Conservation (phyloP, 1,284 basidiomycete genomes). For the Trichosporon coremiiforme region DNA sequence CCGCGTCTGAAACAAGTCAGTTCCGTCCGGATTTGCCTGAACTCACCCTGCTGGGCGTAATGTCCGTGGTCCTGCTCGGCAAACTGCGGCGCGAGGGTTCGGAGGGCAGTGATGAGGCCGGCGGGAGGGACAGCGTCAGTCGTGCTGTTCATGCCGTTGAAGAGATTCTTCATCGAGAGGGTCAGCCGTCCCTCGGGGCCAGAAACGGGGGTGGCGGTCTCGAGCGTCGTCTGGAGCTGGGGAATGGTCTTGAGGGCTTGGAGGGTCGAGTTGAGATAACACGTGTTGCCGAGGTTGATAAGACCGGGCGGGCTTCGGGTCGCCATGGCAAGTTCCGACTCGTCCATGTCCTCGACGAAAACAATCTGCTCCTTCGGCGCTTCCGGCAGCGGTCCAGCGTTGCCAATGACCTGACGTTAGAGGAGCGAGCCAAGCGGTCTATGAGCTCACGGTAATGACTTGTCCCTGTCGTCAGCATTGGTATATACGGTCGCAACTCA, state of each 20-base stretch:
- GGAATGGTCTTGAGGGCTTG: slow-evolving; percentile 90
- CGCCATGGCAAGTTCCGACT: slow-evolving; percentile 74
- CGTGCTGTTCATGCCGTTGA: slow-evolving; percentile 70
- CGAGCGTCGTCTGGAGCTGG: slow-evolving; percentile 73
- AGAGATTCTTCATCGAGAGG: slow-evolving; percentile 71
- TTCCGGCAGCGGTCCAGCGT: slow-evolving; percentile 86
- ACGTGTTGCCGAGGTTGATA: slow-evolving; percentile 52
- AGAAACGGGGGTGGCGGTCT: slow-evolving; percentile 27
- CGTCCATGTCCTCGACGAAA: slow-evolving; percentile 82
- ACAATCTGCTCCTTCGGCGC: slow-evolving; percentile 75
- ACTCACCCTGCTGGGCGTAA: slow-evolving; percentile 83
- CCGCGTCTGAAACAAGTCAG: slow-evolving; percentile 69
- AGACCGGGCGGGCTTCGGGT: slow-evolving; percentile 60
- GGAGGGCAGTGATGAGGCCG: slow-evolving; percentile 70
- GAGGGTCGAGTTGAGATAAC: slow-evolving; percentile 91
- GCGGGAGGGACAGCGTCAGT: slow-evolving; percentile 76
- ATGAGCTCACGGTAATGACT: slow-evolving; percentile 51
- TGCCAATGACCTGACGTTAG: slow-evolving; percentile 81
- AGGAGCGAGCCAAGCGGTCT: slow-evolving; percentile 40
- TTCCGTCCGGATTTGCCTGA: no score
- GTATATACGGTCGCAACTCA: slow-evolving; percentile 51
- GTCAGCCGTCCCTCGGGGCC: slow-evolving; percentile 57
- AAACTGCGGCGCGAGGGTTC: slow-evolving; percentile 87
- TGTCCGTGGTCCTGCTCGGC: slow-evolving; percentile 69
- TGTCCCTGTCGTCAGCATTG: slow-evolving; percentile 60